phyloP scores from a whole-genome alignment of 352 stramenopile species.

The Globisporangium cederbergense region DNA sequence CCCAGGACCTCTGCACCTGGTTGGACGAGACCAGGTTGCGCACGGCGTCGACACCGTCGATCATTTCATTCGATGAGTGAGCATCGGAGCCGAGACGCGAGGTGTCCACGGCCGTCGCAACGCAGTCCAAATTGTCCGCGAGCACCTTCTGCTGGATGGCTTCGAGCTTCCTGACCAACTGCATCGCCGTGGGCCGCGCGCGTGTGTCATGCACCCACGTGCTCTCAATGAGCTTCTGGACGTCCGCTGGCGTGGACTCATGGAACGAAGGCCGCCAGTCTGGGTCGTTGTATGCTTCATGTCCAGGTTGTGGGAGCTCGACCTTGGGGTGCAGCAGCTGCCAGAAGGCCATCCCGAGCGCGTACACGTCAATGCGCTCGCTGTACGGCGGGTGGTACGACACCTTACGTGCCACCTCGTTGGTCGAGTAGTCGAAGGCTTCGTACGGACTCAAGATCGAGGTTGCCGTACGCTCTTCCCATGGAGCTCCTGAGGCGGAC shows the following conservation, averaged over 20 bases:
- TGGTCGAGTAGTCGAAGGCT: conserved; percentile 64
- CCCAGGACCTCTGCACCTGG: conserved; percentile 37
- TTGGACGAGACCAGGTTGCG: conserved; percentile 22
- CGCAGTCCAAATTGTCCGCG: conserved; percentile 26
- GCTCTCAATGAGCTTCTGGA: conserved; percentile 41
- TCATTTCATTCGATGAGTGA: conserved; percentile 22
- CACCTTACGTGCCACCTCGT: conserved; percentile 51
- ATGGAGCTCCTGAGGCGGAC: conserved; percentile 1
- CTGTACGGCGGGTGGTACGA: conserved; percentile 45
- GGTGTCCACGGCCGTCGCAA: conserved; percentile 27
- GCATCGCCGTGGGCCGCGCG: conserved; percentile 36
- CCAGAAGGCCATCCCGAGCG: conserved; percentile 75
- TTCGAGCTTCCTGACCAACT: conserved; percentile 41
- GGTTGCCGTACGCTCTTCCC: conserved; percentile 22
- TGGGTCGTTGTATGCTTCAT: conserved; percentile 49
- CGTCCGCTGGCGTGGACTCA: conserved; percentile 23
- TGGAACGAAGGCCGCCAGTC: conserved; percentile 40
- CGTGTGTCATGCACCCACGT: conserved; percentile 37
- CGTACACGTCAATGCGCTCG: conserved; percentile 69
- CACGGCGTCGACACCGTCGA: conserved; percentile 15
- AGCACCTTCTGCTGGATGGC: conserved; percentile 33
- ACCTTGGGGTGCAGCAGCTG: conserved; percentile 55
- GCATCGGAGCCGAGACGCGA: conserved; percentile 31
- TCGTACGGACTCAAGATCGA: conserved; percentile 16
- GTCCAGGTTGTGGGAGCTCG: conserved; percentile 37